phyloP scores from a whole-genome alignment of 371 early-diverging fungal genomes.

The Lichtheimia corymbifera region DNA sequence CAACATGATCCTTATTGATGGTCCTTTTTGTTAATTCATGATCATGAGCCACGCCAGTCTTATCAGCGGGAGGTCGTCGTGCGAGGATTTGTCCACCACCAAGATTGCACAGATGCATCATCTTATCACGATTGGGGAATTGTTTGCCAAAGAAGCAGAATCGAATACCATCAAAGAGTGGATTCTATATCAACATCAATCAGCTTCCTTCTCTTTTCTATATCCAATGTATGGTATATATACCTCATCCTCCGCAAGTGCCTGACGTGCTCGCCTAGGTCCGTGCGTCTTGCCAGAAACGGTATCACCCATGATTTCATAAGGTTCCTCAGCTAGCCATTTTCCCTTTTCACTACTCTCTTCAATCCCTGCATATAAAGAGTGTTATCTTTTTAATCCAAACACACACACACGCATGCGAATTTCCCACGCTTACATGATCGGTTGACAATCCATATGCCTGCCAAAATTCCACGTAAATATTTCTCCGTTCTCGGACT shows the following conservation, averaged over 20 bases:
- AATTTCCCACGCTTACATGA: conserved; percentile 22
- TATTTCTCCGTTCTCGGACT: conserved; percentile 43
- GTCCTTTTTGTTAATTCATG: background rate
- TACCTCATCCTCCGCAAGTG: background rate
- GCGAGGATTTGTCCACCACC: conserved; percentile 28
- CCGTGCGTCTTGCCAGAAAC: conserved; percentile 28
- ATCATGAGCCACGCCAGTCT: background rate
- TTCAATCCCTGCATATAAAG: conserved; percentile 30
- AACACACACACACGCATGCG: too few species aligned
- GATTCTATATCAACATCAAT: background rate
- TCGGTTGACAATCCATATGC: conserved; percentile 41
- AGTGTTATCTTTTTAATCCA: background rate
- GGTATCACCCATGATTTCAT: conserved; percentile 40
- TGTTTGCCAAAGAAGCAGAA: conserved; percentile 30
- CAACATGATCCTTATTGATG: conserved; percentile 10
- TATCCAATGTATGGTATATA: too few species aligned
- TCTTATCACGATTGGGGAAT: conserved; percentile 27
- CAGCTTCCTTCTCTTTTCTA: too few species aligned
- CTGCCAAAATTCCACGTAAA: conserved; percentile 29
- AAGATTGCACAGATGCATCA: conserved; percentile 23
- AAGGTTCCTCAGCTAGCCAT: conserved; percentile 34
- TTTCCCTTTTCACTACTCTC: conserved; percentile 25
- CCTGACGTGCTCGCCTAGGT: conserved; percentile 20
- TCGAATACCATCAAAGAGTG: conserved; percentile 23
- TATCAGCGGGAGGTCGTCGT: conserved; percentile 21